A percentile compares a stretch with the other conserved stretches of the same genome.
These are phyloP conservation scores for Leishmania martiniquensis DNA, from an alignment of 208 protist species.

Conservation along the genomic window DNA sequence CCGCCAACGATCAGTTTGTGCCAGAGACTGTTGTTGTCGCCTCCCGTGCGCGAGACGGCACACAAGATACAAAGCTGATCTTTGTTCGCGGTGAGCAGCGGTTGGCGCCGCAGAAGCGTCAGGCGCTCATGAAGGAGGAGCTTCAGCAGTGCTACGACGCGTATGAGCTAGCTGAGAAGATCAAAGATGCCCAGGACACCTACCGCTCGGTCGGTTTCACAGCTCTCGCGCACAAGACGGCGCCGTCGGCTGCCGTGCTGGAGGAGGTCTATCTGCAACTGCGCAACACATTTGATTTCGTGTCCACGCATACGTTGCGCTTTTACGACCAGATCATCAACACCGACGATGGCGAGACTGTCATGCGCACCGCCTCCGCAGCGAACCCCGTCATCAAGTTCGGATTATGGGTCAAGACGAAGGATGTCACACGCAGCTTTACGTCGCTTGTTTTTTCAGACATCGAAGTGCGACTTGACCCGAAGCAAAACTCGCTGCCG, in stretches of 20 bases:
- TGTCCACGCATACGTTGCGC: conserved; percentile 68
- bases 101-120: conserved; percentile 44
- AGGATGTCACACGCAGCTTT: conserved; percentile 87
- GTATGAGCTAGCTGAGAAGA: conserved; percentile 68
- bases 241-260: conserved; percentile 37
- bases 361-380: conserved; percentile 55
- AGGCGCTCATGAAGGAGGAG: conserved; percentile 53
- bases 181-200: conserved; percentile 63
- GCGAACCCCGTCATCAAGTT: conserved; percentile 78
- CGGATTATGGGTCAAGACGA: conserved; percentile 91
- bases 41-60: conserved; percentile 2
- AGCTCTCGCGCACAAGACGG: conserved; percentile 4
- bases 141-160: conserved; percentile 74
- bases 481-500: conserved; percentile 67
- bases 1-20: conserved; percentile 24
- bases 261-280: conserved; percentile 71
- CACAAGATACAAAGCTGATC: conserved; percentile 17
- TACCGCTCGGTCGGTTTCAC: conserved; percentile 1
- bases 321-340: conserved; percentile 87
- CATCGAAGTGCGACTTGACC: conserved; percentile 83
- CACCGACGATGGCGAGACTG: conserved; percentile 76
- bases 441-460: conserved; percentile 76
- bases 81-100: conserved; percentile 71
- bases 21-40: conserved; percentile 45
- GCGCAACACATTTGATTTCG: conserved; percentile 71